Conservation (phyloP, 495 filamentous ascomycete genomes). For the Aspergillus panamensis region DNA sequence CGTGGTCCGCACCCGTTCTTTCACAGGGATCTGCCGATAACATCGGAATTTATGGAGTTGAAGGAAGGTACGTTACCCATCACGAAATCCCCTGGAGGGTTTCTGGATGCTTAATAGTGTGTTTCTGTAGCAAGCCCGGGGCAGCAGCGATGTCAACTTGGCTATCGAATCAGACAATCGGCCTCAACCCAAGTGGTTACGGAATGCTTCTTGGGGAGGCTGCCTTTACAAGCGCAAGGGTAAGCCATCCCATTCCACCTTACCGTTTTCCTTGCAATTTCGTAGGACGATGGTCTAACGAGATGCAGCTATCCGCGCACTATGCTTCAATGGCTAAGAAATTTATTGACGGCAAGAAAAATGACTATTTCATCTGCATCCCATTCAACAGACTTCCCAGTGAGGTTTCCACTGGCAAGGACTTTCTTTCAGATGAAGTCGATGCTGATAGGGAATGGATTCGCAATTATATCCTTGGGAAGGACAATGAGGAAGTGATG, state of each 20-base stretch:
- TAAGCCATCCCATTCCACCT: slow-evolving; percentile 11
- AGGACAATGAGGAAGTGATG: slow-evolving; percentile 22
- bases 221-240: slow-evolving; percentile 33
- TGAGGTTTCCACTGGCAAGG: slow-evolving; percentile 23
- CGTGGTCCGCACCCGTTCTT: slow-evolving; percentile 46
- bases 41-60: slow-evolving; percentile 46
- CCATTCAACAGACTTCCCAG: slow-evolving; percentile 44
- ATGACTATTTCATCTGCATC: slow-evolving; percentile 34
- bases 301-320: slow-evolving; percentile 36
- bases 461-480: slow-evolving; percentile 31
- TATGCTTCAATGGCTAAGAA: slow-evolving; percentile 39
- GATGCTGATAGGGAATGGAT: slow-evolving; percentile 34
- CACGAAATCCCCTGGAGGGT: background rate
- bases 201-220: slow-evolving; percentile 40
- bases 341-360: background rate
- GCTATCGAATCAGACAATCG: slow-evolving; percentile 39
- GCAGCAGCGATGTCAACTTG: slow-evolving; percentile 42
- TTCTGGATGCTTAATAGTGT: background rate
- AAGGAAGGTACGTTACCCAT: slow-evolving; percentile 27
- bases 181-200: slow-evolving; percentile 35
- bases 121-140: slow-evolving; percentile 37
- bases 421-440: slow-evolving; percentile 19
- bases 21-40: slow-evolving; percentile 28
- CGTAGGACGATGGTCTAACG: background rate
- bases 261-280: background rate